phyloP scores from a whole-genome alignment of 148 eudicot species.

The Fagopyrum tataricum region DNA sequence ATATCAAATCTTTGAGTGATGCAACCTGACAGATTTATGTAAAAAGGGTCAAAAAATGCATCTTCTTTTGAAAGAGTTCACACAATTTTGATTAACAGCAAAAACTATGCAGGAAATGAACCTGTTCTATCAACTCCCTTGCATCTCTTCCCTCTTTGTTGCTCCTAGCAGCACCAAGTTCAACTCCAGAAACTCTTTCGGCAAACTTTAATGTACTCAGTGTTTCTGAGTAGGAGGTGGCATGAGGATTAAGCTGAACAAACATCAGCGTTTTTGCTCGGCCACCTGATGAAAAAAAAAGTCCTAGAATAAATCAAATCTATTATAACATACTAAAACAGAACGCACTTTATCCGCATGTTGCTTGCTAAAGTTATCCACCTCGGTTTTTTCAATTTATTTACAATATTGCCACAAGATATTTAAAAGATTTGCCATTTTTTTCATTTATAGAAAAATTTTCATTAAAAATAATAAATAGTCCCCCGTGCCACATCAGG shows the following conservation, averaged over 20 bases:
- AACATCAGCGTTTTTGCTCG: constrained; percentile 88
- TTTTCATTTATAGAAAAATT: too few relatives aligned
- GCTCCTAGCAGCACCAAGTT: constrained; percentile 67
- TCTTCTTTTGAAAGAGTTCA: too few relatives aligned
- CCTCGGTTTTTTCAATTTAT: too few relatives aligned
- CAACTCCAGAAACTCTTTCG: constrained; percentile 72
- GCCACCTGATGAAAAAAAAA: constrained; percentile 40
- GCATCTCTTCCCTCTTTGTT: constrained; percentile 63
- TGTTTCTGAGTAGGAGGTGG: constrained; percentile 44
- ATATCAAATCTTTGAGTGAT: constrained; percentile 34
- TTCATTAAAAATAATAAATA: too few relatives aligned
- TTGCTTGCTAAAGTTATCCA: too few relatives aligned
- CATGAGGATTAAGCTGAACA: constrained; percentile 67
- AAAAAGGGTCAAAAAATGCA: not conserved
- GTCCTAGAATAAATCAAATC: not conserved
- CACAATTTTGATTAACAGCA: not conserved
- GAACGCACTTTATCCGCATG: too few relatives aligned
- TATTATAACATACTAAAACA: too few relatives aligned
- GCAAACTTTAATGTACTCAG: constrained; percentile 72
- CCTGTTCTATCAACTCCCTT: constrained; percentile 65
- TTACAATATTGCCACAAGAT: too few relatives aligned
- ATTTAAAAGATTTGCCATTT: too few relatives aligned
- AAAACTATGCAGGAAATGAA: constrained; percentile 2
- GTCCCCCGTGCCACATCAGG: too few relatives aligned
- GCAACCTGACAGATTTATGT: constrained; percentile 18